Base-by-base conservation (phyloP, 768 basidiomycete genomes). In the Boletus subparvulus region DNA sequence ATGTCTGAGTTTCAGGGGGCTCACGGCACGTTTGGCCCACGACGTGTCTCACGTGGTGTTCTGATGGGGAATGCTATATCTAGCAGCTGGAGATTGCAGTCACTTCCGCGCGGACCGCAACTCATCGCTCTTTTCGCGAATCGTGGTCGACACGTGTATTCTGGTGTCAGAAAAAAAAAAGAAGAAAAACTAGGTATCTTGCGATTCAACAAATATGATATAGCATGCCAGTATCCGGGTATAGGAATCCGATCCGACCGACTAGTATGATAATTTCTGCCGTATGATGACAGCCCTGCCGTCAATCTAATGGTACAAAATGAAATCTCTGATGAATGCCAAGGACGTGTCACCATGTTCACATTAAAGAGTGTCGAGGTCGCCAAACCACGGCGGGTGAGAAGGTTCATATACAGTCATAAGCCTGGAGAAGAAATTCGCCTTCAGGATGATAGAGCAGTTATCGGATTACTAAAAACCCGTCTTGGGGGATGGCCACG, bases 401-500 rank as follows among this genome's bases (percentile, higher is more conserved):
- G 36, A 21, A 56, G 11, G 37, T 36, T 61, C 51, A 35, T 70
- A 51, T 52, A 50, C 24, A 44, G 50, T 52, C 56, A 44, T 61
- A 24, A 56, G 43, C 32, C 52, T 40, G 13, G 16, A 44, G 43
- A 17, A 35, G 46, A 47, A 26, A 30, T 33, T 26, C 26, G 21
- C 46, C 24, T 30, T 60, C 47, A 63, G 26, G 65, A 35, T 17
- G 63, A 46, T 35, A 55, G 47, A n/a, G 33, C 39, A 48, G 50
- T 47, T 51, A 66, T 54, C 28, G 67, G 61, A 17, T 48, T 43
- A 36, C 67, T 67, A 32, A 69, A 60, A 41, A 69, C 54, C 32
- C 67, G 69, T 47, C 60, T 58, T 55, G 59, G 55, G 3, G 52
- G 4, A 19, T 60, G 52, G 10, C 63, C 58, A n/a, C 60, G 58